These are phyloP conservation scores for Pseudocercospora macadamiae DNA, from an alignment of 2,329 filamentous ascomycete species.

Conservation along the genomic window DNA sequence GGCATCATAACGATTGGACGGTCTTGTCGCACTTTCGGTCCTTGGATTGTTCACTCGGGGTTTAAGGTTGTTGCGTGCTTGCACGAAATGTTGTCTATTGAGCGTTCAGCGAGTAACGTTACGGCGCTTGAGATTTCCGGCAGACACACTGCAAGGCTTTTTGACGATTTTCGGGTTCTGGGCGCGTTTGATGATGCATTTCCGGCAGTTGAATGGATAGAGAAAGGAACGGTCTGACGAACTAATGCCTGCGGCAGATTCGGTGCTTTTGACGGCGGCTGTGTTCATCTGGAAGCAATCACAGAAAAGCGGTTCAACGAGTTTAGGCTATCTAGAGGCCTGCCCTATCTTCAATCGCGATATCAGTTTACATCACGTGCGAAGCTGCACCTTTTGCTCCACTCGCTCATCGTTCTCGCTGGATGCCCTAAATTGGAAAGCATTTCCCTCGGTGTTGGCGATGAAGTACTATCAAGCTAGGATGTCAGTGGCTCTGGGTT, in stretches of 20 bases:
- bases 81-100: neutral
- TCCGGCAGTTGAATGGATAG: conserved; percentile 2
- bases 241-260: neutral
- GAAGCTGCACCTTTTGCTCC: neutral
- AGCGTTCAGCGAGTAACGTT: conserved; percentile 5
- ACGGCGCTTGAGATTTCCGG: neutral
- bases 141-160: neutral
- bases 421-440: neutral
- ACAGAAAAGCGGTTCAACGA: neutral
- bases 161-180: neutral
- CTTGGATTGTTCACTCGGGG: neutral
- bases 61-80: neutral
- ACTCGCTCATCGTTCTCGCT: neutral
- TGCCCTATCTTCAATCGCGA: neutral
- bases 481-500: neutral
- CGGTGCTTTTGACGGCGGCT: neutral
- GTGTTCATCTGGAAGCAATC: neutral
- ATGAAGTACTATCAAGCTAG: neutral
- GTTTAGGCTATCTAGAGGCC: neutral
- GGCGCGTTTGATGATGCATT: neutral
- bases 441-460: neutral
- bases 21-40: neutral
- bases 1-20: neutral
- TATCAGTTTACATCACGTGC: neutral
- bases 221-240: neutral